Evolutionary conservation across 2,329 filamentous ascomycete genomes (phyloP), one percentile per base, ranked within the genome.

Genomic region (Trichoderma pleuroti): DNA sequence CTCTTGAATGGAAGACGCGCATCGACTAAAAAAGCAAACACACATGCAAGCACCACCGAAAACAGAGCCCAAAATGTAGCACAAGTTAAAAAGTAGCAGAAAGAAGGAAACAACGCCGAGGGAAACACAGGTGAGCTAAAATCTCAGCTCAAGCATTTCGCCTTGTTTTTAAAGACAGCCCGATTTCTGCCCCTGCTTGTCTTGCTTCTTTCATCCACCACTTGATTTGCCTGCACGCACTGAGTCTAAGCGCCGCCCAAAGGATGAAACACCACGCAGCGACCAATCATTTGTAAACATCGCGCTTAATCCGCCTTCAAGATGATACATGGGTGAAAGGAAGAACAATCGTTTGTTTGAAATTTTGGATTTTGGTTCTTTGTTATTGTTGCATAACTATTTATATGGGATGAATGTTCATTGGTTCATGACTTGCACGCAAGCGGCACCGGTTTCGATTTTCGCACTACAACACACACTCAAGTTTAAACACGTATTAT

Each of bases 231-330:
- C 56, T 39, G 14, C 66, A 39, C 1, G 21, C 36, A 21, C n/a
- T 24, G n/a, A 39, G 21, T 18, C 14, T 68, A 68, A 68, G 66
- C 66, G 66, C 66, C 56, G 56, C 16, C 28, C 39, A 59, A 49
- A 21, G n/a, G 56, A 60, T 46, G 56, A 68, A 68, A 68, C 66
- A 52, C 56, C n/a, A 12, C 39, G n/a, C 66, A 52, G 36, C 56
- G 42, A 4, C 66, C 66, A 68, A 68, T 68, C 66, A 52, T 34
- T 14, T 26, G 36, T n/a, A 10, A 24, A 14, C 21, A 24, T 24
- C 10, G 39, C 66, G 63, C 46, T 6, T 39, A 56, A 56, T 66
- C 4, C 3, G 32, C 9, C 5, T 34, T 42, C 14, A 16, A 42
- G 21, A 61, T 11, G 28, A 30, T 16, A 24, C 56, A 52, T 36